These are phyloP conservation scores for Grosmannia huntii DNA, from an alignment of 2,329 filamentous ascomycete species.

Conservation along the genomic window DNA sequence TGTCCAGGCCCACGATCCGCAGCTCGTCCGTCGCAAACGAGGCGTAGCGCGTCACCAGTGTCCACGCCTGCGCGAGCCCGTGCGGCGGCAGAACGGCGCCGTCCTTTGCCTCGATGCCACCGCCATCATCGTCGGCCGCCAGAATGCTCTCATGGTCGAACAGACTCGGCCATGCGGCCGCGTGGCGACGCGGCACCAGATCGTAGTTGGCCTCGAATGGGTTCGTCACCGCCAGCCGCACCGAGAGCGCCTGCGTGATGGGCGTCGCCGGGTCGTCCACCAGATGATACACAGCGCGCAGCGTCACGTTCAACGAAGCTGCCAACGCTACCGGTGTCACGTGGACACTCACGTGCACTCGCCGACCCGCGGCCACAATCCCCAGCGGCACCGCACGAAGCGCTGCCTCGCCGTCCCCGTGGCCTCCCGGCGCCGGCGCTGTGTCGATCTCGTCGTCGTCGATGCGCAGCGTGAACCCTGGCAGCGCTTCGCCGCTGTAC, in stretches of 20 bases:
- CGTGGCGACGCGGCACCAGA: conserved; percentile 65
- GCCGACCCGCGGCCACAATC: conserved; percentile 32
- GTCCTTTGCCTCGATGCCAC: not conserved
- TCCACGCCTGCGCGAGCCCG: conserved; percentile 74
- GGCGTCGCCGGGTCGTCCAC: conserved; percentile 43
- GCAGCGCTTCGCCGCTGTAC: conserved; percentile 39
- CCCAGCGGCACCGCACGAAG: conserved; percentile 31
- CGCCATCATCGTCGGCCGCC: conserved; percentile 6
- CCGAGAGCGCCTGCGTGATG: conserved; percentile 55
- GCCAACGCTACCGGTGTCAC: conserved; percentile 38
- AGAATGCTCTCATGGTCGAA: conserved; percentile 50
- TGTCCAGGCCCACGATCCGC: conserved; percentile 46
- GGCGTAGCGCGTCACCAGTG: conserved; percentile 56
- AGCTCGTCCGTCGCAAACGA: conserved; percentile 69
- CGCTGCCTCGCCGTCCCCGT: conserved; percentile 11
- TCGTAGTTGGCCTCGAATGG: conserved; percentile 92
- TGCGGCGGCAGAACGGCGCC: conserved; percentile 16
- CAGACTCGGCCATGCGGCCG: conserved; percentile 73
- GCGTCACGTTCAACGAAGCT: conserved; percentile 51
- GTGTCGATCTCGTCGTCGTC: conserved; percentile 13
- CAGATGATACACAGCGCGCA: conserved; percentile 68
- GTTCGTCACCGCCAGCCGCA: conserved; percentile 60
- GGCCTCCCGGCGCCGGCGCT: conserved; percentile 3
- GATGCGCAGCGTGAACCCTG: conserved; percentile 27
- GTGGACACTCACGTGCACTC: conserved; percentile 30